Evolutionary conservation across 2,329 filamentous ascomycete genomes (phyloP).

Genomic region (Fusarium sp.): DNA sequence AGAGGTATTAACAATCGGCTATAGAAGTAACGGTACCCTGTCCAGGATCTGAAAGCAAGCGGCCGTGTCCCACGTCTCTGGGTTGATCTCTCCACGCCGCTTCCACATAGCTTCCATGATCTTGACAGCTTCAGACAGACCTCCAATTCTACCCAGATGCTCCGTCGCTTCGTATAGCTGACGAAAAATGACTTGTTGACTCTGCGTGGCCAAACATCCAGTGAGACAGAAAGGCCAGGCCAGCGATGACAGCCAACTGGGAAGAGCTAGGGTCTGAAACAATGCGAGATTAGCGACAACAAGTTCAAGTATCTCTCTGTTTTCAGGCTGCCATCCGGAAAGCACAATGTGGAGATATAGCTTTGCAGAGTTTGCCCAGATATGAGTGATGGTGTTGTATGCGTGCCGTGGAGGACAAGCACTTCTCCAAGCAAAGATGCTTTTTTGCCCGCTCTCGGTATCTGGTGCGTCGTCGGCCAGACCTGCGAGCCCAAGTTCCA

Average conservation of each 20-base stretch:
- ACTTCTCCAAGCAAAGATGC: not conserved
- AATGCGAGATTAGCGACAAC: not conserved
- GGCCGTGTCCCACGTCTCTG: slow-evolving; percentile 18
- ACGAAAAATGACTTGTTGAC: not conserved
- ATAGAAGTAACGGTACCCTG: not conserved
- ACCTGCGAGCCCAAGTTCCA: not conserved
- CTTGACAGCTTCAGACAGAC: slow-evolving; percentile 1
- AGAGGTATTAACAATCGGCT: not conserved
- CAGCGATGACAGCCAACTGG: not conserved
- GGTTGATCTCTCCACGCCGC: not conserved
- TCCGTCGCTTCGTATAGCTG: not conserved
- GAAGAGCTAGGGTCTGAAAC: not conserved
- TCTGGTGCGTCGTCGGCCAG: rapidly evolving
- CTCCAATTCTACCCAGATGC: not conserved
- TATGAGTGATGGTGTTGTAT: not conserved
- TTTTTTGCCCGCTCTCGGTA: not conserved
- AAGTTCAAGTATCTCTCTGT: not conserved
- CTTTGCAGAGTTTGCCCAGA: slow-evolving; percentile 7
- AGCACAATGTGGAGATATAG: not conserved
- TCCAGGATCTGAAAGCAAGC: slow-evolving; percentile 48
- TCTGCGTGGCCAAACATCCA: not conserved
- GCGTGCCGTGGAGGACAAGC: not conserved
- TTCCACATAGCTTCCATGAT: slow-evolving; percentile 10
- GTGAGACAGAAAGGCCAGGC: slow-evolving; percentile 24
- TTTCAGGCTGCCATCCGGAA: slow-evolving; percentile 7